A percentile compares a stretch with the other conserved stretches of the same genome.
phyloP scores from a whole-genome alignment of 2,329 filamentous ascomycete species.

The Colletotrichum sansevieriae region DNA sequence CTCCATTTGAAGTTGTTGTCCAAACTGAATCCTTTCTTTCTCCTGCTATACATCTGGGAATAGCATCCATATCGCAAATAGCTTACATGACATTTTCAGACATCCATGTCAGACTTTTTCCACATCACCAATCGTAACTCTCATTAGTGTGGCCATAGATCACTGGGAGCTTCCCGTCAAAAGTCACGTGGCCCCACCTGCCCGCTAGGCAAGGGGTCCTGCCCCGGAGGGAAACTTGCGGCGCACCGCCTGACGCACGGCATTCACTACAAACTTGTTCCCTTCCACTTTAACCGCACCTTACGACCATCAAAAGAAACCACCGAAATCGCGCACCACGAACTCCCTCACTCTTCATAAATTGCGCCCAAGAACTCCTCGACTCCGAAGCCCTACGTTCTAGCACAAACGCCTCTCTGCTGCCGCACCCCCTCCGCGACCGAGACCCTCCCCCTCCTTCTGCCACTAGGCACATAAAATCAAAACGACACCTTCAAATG shows the following conservation, averaged over 20 bases:
- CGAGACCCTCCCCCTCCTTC: constrained; percentile 9
- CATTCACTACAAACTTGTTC: constrained; percentile 40
- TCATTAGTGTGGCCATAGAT: too few relatives aligned
- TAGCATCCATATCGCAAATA: too few relatives aligned
- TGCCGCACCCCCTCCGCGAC: constrained; percentile 23
- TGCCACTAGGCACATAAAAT: constrained; percentile 32
- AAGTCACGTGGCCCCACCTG: constrained; percentile 34
- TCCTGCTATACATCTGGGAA: too few relatives aligned
- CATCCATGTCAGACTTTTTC: too few relatives aligned
- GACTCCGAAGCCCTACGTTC: constrained; percentile 18
- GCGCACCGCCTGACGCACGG: constrained; percentile 32
- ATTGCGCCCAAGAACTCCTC: constrained; percentile 22
- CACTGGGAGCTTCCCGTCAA: too few relatives aligned
- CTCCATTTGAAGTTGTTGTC: too few relatives aligned
- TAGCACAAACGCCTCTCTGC: constrained; percentile 16
- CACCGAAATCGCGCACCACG: constrained; percentile 27
- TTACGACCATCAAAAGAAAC: constrained; percentile 18
- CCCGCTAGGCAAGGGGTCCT: constrained; percentile 35
- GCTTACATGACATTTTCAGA: too few relatives aligned
- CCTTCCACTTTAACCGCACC: constrained; percentile 31
- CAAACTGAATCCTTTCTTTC: too few relatives aligned
- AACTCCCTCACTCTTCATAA: constrained; percentile 9
- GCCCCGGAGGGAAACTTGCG: constrained; percentile 34
- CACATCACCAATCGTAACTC: too few relatives aligned
- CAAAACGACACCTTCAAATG: constrained; percentile 48